Evolutionary conservation across 768 basidiomycete genomes (phyloP).

Genomic region (Nevesoporus exiguus): DNA sequence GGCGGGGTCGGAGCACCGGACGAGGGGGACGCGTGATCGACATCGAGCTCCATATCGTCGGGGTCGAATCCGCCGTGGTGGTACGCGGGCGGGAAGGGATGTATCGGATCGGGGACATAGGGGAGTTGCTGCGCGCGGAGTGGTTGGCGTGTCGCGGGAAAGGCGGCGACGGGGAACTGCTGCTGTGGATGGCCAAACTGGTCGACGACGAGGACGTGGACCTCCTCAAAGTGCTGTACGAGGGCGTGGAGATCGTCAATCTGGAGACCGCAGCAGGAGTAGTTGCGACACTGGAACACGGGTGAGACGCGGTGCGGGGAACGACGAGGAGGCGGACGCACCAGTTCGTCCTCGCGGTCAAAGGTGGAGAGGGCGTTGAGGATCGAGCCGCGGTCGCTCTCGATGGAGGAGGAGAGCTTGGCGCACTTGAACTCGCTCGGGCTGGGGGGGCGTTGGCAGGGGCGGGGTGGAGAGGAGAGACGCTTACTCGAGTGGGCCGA

Average conservation of each 20-base stretch:
- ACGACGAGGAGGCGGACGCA: conserved; percentile 39
- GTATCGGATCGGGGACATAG: conserved; percentile 26
- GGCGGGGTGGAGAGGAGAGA: conserved; percentile 3
- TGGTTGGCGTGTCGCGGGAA: conserved; percentile 33
- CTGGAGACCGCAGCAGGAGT: conserved; percentile 83
- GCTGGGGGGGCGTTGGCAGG: conserved; percentile 21
- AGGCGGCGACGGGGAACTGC: conserved; percentile 24
- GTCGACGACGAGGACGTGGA: conserved; percentile 74
- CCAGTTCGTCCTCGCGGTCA: conserved; percentile 71
- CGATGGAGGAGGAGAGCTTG: conserved; percentile 51
- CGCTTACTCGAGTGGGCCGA: conserved; percentile 63
- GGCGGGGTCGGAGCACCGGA: conserved; percentile 38
- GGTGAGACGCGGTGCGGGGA: too few relatives aligned
- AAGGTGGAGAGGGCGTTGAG: conserved; percentile 64
- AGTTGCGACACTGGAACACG: conserved; percentile 66
- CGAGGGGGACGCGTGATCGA: conserved; percentile 55
- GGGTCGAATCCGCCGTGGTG: conserved; percentile 53
- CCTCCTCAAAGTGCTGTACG: conserved; percentile 89
- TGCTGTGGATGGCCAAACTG: conserved; percentile 37
- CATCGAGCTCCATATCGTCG: conserved; percentile 80
- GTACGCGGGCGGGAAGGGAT: conserved; percentile 30
- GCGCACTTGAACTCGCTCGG: conserved; percentile 46
- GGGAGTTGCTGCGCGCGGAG: conserved; percentile 32
- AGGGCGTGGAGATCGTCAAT: conserved; percentile 77
- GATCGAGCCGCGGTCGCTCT: conserved; percentile 56